A percentile compares a stretch with the other conserved stretches of the same genome.
Conservation (phyloP, 768 basidiomycete species). For the Russula virescens region DNA sequence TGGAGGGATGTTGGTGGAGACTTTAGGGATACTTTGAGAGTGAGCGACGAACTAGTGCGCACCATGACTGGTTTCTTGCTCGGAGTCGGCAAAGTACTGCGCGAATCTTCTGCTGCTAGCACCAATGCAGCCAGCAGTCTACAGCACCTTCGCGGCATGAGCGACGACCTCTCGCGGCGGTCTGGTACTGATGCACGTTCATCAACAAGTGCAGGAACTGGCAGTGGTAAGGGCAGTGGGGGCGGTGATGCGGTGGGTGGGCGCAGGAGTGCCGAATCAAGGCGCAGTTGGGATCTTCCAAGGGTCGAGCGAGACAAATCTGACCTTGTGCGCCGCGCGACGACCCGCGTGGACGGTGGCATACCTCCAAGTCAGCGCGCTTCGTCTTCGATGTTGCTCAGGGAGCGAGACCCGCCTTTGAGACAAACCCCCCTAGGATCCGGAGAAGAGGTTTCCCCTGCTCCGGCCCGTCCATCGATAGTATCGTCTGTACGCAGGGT, state of each 20-base stretch:
- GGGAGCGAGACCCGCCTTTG: conserved; percentile 25
- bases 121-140: conserved; percentile 28
- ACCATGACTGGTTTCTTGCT: conserved; percentile 70
- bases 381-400: conserved; percentile 30
- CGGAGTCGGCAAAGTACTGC: conserved; percentile 64
- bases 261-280: conserved; percentile 45
- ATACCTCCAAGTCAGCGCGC: conserved; percentile 21
- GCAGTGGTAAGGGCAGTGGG: conserved; percentile 37
- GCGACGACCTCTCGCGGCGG: conserved; percentile 41
- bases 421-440: neutral
- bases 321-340: conserved; percentile 29
- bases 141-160: conserved; percentile 46
- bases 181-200: conserved; percentile 32
- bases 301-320: conserved; percentile 23
- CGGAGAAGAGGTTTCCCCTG: conserved; percentile 15
- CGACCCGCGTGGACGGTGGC: conserved; percentile 25
- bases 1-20: conserved; percentile 69
- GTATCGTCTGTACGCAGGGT: conserved; percentile 43
- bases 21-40: conserved; percentile 61
- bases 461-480: neutral
- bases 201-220: conserved; percentile 22
- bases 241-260: conserved; percentile 44
- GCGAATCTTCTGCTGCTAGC: conserved; percentile 41
- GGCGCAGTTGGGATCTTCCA: conserved; percentile 41
- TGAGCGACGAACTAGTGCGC: conserved; percentile 75